These are phyloP conservation scores for Euphorbia peplus DNA, from an alignment of 345 rosid species.

Conservation along the genomic window DNA sequence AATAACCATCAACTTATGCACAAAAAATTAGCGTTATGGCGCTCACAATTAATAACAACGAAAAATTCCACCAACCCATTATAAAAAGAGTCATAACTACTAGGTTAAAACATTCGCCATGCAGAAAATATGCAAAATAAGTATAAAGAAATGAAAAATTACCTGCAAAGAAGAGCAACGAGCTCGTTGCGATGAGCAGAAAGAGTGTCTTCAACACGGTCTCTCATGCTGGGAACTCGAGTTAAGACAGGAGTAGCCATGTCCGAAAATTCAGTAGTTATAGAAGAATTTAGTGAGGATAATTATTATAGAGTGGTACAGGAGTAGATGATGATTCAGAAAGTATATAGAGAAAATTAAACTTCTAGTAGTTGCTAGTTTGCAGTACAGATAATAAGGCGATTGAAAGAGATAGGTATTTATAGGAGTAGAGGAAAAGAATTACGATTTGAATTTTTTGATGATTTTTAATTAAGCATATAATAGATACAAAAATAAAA, in stretches of 20 bases:
- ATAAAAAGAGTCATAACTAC: too few species aligned
- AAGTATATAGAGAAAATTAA: neutral
- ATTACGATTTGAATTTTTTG: neutral
- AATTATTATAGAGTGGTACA: neutral
- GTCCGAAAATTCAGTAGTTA: neutral
- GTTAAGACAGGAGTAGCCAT: constrained; percentile 55
- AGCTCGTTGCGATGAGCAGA: constrained; percentile 86
- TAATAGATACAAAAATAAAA: too few species aligned
- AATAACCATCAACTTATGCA: neutral
- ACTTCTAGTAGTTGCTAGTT: neutral
- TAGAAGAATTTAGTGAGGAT: neutral
- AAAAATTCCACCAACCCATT: too few species aligned
- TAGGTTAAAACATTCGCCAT: too few species aligned
- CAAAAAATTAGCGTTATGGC: too few species aligned
- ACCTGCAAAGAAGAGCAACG: constrained; percentile 94
- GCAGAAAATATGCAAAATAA: too few species aligned
- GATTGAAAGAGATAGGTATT: neutral
- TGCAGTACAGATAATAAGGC: neutral
- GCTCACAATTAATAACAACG: too few species aligned
- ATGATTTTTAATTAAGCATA: too few species aligned
- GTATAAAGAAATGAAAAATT: too few species aligned
- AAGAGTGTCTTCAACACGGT: constrained; percentile 87
- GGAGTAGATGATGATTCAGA: neutral
- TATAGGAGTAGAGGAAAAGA: neutral
- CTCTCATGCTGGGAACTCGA: constrained; percentile 71